These are phyloP conservation scores for Coprinellus micaceus DNA, from an alignment of 768 basidiomycete genomes.

Conservation along the genomic window DNA sequence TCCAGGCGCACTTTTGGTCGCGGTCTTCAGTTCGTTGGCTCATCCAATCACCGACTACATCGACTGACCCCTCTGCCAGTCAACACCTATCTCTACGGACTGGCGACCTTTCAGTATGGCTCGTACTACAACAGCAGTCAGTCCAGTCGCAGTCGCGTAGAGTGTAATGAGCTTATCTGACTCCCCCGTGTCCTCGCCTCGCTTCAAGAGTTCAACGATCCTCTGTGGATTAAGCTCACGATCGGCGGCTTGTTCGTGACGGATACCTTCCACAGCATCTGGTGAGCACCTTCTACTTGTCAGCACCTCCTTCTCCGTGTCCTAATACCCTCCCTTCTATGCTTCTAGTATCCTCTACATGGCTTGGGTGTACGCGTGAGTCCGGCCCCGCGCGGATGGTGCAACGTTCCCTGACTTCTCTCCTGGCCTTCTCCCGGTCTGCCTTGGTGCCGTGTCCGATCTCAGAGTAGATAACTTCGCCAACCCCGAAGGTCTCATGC, in stretches of 20 bases:
- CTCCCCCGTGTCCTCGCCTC: neutral
- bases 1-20: neutral
- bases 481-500: neutral
- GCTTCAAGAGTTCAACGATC: neutral
- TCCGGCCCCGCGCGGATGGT: neutral
- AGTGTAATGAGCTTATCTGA: neutral
- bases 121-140: slow-evolving; percentile 4
- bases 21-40: neutral
- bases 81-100: slow-evolving; percentile 7
- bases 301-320: neutral
- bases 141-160: neutral
- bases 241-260: slow-evolving; percentile 3
- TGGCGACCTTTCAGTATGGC: slow-evolving; percentile 5
- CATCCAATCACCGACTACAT: neutral
- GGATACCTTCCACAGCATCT: slow-evolving; percentile 9
- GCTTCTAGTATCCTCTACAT: slow-evolving; percentile 4
- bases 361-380: slow-evolving; percentile 11
- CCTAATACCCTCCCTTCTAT: neutral
- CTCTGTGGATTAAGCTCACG: neutral
- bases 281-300: neutral
- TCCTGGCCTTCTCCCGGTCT: neutral
- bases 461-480: neutral
- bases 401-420: neutral
- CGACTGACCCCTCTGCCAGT: neutral
- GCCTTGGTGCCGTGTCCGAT: neutral